Base-by-base conservation (phyloP, 768 basidiomycete genomes). In the Tephrocybe rancida region DNA sequence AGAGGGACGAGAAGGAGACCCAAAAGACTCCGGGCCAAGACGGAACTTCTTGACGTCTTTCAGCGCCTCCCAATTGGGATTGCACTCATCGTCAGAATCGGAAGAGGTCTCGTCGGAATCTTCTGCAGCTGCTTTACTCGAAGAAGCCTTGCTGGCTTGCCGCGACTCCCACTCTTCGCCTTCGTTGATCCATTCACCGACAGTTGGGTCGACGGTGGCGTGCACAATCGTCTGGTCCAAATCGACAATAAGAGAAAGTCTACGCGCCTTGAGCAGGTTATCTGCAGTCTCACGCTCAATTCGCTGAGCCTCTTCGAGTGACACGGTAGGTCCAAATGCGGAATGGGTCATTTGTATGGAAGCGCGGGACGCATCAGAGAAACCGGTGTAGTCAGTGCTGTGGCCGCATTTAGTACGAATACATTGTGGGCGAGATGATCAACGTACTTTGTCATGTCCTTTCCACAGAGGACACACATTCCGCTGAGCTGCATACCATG, bases 211-310 rank as follows among this genome's bases (percentile, higher is more conserved):
- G 22, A 98, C 95, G 0, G 96, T 98, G 7, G 97, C 96, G 65
- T 99, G 97, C 3, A 99, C 92, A 67, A 98, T 95, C 11, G 97
- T 99, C 69, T 99, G 97, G 73, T 99, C 97, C 29, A 99, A 83
- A 76, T 99, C 97, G 62, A 99, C 96, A 60, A 99, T 98, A 45
- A 99, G 86, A 29, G 92, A 93, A 27, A 99, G 85, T 67, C 87
- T 93, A 49, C 86, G 82, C 4, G 82, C 75, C 51, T 81, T 78
- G 63, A 92, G 80, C 30, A 99, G 83, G 60, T 86, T 87, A 1
- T 87, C 75, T 1, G 92, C 88, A 2, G 88, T 91, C 64, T 93
- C 88, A 34, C 80, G 79, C 67, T 96, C 95, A 56, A 98, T 87
- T 34, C 90, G 83, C 61, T 89, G 86, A 0, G 97, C 97, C 75